phyloP scores from a whole-genome alignment of 371 early-diverging fungal species.

The Quaeritorhiza haematococci region DNA sequence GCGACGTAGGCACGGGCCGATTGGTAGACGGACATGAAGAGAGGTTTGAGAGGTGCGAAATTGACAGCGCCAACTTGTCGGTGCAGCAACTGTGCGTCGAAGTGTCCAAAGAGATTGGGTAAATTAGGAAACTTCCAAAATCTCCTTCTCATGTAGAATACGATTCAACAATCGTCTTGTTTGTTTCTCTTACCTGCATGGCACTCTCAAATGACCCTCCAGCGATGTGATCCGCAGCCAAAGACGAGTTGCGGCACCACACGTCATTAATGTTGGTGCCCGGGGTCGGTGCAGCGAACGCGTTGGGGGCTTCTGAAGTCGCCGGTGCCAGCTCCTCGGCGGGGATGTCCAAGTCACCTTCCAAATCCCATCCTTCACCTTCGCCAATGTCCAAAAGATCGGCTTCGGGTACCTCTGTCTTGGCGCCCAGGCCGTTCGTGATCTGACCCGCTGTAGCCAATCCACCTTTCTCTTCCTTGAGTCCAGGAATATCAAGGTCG shows the following conservation, averaged over 20 bases:
- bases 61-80: constrained; percentile 82
- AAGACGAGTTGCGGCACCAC: constrained; percentile 77
- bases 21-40: constrained; percentile 76
- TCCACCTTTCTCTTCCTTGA: background rate
- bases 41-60: constrained; percentile 83
- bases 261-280: constrained; percentile 63
- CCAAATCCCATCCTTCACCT: constrained; percentile 60
- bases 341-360: constrained; percentile 50
- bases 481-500: constrained; percentile 41
- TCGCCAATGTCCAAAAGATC: background rate
- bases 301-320: background rate
- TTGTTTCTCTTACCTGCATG: constrained; percentile 63
- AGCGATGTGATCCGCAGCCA: constrained; percentile 86
- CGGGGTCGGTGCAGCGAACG: constrained; percentile 45
- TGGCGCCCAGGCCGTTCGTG: background rate
- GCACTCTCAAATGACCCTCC: constrained; percentile 91
- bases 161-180: background rate
- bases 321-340: constrained; percentile 12
- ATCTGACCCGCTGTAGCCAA: background rate
- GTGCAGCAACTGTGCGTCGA: constrained; percentile 58
- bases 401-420: too few species aligned
- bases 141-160: background rate
- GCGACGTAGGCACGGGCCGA: constrained; percentile 66
- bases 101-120: background rate
- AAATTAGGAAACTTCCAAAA: background rate